phyloP scores from a whole-genome alignment of 2,329 filamentous ascomycete genomes.

The Fusarium redolens region DNA sequence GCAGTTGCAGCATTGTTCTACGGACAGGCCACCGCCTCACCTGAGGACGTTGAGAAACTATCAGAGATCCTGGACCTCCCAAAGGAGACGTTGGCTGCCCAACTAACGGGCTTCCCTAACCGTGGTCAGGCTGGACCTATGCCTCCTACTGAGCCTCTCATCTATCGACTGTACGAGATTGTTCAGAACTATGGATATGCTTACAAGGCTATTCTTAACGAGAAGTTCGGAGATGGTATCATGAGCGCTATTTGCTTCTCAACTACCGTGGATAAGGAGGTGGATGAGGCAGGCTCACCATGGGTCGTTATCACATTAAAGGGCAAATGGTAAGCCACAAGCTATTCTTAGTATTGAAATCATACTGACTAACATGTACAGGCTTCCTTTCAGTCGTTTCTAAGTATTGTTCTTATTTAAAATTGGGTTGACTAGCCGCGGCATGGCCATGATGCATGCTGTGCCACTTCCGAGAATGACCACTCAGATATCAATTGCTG shows the following conservation, averaged over 20 bases:
- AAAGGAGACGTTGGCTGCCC: constrained; percentile 64
- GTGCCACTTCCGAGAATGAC: not conserved
- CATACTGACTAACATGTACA: constrained; percentile 22
- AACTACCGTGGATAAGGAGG: constrained; percentile 94
- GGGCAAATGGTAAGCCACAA: constrained; percentile 79
- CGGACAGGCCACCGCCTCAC: constrained; percentile 80
- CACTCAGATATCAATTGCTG: not conserved
- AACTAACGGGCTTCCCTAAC: constrained; percentile 81
- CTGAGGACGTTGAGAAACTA: constrained; percentile 75
- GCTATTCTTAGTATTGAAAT: not conserved
- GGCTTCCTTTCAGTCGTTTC: constrained; percentile 51
- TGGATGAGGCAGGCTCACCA: constrained; percentile 80
- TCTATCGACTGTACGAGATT: constrained; percentile 93
- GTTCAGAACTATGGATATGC: constrained; percentile 97
- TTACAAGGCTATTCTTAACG: constrained; percentile 94
- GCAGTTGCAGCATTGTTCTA: constrained; percentile 92
- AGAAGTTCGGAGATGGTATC: constrained; percentile 94
- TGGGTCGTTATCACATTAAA: constrained; percentile 89
- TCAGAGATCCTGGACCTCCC: constrained; percentile 72
- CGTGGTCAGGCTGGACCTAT: constrained; percentile 71
- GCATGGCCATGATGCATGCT: not conserved
- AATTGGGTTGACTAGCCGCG: not conserved
- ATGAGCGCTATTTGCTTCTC: constrained; percentile 96
- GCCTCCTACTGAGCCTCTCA: constrained; percentile 58
- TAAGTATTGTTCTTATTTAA: constrained; percentile 21